phyloP scores from a whole-genome alignment of 352 stramenopile genomes.

The Globisporangium lucens region DNA sequence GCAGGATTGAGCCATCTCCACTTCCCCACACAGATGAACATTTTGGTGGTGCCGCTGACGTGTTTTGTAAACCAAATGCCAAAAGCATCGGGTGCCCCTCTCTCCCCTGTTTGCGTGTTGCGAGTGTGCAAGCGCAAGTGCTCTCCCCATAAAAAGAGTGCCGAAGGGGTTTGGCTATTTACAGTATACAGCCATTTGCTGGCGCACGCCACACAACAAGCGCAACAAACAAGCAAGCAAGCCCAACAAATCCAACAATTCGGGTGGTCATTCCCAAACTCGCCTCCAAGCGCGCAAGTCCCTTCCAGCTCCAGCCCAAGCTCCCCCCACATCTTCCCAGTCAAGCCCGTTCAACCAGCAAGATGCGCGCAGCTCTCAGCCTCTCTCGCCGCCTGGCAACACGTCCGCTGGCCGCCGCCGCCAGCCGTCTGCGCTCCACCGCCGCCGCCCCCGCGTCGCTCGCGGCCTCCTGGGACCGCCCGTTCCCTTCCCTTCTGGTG shows the following conservation, averaged over 20 bases:
- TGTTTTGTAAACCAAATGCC: conserved; percentile 7
- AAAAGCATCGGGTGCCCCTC: background rate
- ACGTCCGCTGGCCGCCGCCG: conserved; percentile 8
- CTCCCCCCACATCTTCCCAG: background rate
- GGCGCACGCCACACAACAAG: background rate
- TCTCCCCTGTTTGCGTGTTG: conserved; percentile 1
- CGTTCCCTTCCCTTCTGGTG: conserved; percentile 80
- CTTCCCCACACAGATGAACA: conserved; percentile 1
- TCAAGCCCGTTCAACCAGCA: background rate
- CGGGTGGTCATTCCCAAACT: conserved; percentile 19
- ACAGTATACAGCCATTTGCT: background rate
- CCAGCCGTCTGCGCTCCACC: conserved; percentile 25
- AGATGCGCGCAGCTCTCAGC: conserved; percentile 33
- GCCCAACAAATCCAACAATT: background rate
- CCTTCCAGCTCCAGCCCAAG: background rate
- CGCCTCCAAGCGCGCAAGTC: conserved; percentile 9
- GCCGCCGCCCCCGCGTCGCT: conserved; percentile 56
- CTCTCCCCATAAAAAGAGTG: conserved; percentile 1
- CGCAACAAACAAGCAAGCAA: background rate
- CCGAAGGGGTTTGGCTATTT: conserved; percentile 3
- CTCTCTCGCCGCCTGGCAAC: conserved; percentile 25
- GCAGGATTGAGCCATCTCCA: background rate
- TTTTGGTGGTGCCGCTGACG: conserved; percentile 28
- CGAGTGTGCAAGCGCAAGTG: conserved; percentile 3
- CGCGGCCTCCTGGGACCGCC: conserved; percentile 63